A percentile compares a stretch with the other conserved stretches of the same genome.
Conservation (phyloP, 495 filamentous ascomycete genomes). For the Neurospora sp. region DNA sequence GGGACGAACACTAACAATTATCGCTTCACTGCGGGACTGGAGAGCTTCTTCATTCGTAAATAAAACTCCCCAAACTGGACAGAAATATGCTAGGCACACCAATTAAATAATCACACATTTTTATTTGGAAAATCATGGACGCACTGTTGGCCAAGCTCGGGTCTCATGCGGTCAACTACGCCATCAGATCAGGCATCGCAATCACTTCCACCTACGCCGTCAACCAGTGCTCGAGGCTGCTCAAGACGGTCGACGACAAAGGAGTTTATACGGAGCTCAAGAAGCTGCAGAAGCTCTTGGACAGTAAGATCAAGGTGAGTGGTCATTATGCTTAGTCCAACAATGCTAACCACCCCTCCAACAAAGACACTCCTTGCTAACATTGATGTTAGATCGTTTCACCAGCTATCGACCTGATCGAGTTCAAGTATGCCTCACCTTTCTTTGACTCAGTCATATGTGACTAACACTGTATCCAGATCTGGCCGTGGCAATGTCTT, state of each 20-base stretch:
- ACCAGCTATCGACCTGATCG: slow-evolving; percentile 88
- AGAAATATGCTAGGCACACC: not conserved
- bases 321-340: not conserved
- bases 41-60: not conserved
- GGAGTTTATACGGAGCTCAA: slow-evolving; percentile 57
- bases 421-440: slow-evolving; percentile 55
- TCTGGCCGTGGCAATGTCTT: slow-evolving; percentile 92
- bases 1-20: slow-evolving; percentile 1
- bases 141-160: slow-evolving; percentile 59
- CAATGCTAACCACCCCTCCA: not conserved
- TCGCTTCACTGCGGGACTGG: no score
- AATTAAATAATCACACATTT: not conserved
- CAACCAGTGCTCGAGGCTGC: slow-evolving; percentile 64
- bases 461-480: slow-evolving; percentile 26
- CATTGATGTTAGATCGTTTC: slow-evolving; percentile 58
- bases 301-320: slow-evolving; percentile 75
- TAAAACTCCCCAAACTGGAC: not conserved
- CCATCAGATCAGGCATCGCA: slow-evolving; percentile 79
- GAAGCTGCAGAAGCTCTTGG: slow-evolving; percentile 60
- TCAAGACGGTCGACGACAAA: slow-evolving; percentile 60
- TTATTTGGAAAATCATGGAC: slow-evolving; percentile 53
- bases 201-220: slow-evolving; percentile 83
- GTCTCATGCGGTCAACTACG: slow-evolving; percentile 79
- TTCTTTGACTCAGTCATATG: slow-evolving; percentile 1
- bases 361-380: not conserved